Base-by-base conservation (phyloP, 2,329 filamentous ascomycete genomes). In the Ceratocystis huliohia region DNA sequence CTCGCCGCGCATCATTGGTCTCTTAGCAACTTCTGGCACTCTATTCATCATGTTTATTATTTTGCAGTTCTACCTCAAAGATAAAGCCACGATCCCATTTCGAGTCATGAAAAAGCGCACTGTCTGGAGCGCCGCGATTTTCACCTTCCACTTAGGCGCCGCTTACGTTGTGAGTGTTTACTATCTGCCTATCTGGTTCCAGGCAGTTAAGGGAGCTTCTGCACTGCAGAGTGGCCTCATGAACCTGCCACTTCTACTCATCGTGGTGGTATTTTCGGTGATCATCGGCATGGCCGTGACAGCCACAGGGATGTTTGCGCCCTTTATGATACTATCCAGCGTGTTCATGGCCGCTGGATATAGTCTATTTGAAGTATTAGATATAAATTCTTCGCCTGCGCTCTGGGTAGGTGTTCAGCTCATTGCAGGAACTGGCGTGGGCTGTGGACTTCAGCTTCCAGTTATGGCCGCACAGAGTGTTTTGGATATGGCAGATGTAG, bases 391-490 rank as follows among this genome's bases (percentile, higher is more conserved):
- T n/a, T 20, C 62, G 1, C 33, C 69, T 2, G 25, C 37, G 1
- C n/a, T 63, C 10, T 68, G 69, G 69, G 45, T 69, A 1, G 59
- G 64, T 8, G 69, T 68, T 33, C 69, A 70, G 56, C 62, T 75
- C 45, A 61, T 74, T 22, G 72, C 72, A 0, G 73, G 73, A 1
- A 66, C 72, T 1, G 74, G 73, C 20, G 70, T 78, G 2, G 80
- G 80, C 44, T 68, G 77, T 1, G 75, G 74, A 8, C 73, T 80
- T 64, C 79, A 81, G 67, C 75, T 77, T 63, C 75, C 79, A 20
- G 72, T 78, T 28, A 75, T 81, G 41, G 78, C 77, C 2, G 78
- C 76, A 0, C 79, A 81, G 70, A 77, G 77, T 0, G 78, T 80
- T 0, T 72, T 81, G 3, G 71, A 71, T 5, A 70, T 73, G 30